Evolutionary conservation across 306 rosid genomes (phyloP).

Genomic region (Adenanthera pavonina): DNA sequence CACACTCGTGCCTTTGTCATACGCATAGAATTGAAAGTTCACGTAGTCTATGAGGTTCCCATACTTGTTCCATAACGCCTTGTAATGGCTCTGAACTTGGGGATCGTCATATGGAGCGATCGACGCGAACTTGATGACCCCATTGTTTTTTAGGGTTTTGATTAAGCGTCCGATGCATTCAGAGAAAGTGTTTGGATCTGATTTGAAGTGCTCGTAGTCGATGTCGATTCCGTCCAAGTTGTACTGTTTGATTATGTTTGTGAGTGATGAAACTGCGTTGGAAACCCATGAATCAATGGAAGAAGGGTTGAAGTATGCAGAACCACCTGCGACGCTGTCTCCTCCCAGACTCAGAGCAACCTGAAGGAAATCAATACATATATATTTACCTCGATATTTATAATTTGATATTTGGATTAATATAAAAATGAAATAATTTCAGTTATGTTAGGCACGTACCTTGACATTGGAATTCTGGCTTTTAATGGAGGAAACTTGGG

Average conservation of each 20-base stretch:
- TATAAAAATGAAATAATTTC: not conserved
- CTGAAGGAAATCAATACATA: not conserved
- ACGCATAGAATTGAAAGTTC: conserved; percentile 86
- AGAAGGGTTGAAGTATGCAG: conserved; percentile 61
- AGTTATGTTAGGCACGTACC: conserved; percentile 19
- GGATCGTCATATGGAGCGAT: conserved; percentile 79
- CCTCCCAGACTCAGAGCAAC: conserved; percentile 77
- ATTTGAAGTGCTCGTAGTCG: conserved; percentile 74
- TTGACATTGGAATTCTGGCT: conserved; percentile 62
- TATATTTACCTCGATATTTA: not conserved
- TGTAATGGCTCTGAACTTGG: conserved; percentile 69
- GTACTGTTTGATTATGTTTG: conserved; percentile 61
- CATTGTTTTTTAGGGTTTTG: conserved; percentile 56
- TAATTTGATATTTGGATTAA: not conserved
- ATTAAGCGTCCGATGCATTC: conserved; percentile 69
- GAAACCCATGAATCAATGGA: conserved; percentile 79
- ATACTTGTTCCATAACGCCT: conserved; percentile 72
- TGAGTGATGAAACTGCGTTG: conserved; percentile 80
- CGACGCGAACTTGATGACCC: conserved; percentile 69
- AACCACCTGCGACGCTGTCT: conserved; percentile 44
- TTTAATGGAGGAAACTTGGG: conserved; percentile 70
- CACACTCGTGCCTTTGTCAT: conserved; percentile 67
- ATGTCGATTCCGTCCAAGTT: conserved; percentile 77
- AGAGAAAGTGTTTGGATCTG: conserved; percentile 66
- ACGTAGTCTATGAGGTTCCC: conserved; percentile 76